Base-by-base conservation (phyloP, 495 filamentous ascomycete genomes). In the Trichoderma reesei region DNA sequence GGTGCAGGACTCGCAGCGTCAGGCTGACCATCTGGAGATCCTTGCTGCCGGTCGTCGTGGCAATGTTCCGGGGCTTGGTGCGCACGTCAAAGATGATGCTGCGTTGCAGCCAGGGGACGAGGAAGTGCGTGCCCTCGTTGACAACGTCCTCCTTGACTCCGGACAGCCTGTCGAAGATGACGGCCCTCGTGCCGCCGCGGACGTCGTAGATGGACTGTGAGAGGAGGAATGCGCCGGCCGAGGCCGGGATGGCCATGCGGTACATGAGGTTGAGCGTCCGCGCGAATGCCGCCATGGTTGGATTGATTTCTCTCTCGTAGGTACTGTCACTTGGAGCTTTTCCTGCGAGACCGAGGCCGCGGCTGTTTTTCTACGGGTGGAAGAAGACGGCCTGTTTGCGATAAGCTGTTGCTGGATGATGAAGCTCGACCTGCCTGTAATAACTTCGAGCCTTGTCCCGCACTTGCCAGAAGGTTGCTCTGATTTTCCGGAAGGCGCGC, bases 21-120 rank as follows among this genome's bases (percentile, higher is more conserved):
- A 99, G 83, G 83, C 90, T 96, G 73, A 99, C 94, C 94, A 99
- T 99, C 84, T 99, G 94, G 77, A 99, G 75, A 79, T 99, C 94
- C 85, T 99, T 99, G 82, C 88, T 92, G 63, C 94, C 94, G 11
- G 94, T 99, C 14, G 93, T 98, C n/a, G 94, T 99, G 16, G 87
- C 88, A 77, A 99, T 97, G 72, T 93, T 96, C 69, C 94, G 83
- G 60, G 94, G 94, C 83, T 95, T 95, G 51, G 94, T 98, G 66
- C 94, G 90, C 65, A 99, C 95, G 80, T 99, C 94, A 79, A 94
- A 99, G 74, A 96, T 81, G 76, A 99, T 95, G 67, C 87, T 88
- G 79, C 86, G 87, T 73, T 99, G 94, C 72, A 99, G 78, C 94
- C 94, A 99, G 1, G 94, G 94, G 51, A 99, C 75, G 54, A 98